Conservation (phyloP, 208 protist genomes). For the Kentomonas sorsogonicus region DNA sequence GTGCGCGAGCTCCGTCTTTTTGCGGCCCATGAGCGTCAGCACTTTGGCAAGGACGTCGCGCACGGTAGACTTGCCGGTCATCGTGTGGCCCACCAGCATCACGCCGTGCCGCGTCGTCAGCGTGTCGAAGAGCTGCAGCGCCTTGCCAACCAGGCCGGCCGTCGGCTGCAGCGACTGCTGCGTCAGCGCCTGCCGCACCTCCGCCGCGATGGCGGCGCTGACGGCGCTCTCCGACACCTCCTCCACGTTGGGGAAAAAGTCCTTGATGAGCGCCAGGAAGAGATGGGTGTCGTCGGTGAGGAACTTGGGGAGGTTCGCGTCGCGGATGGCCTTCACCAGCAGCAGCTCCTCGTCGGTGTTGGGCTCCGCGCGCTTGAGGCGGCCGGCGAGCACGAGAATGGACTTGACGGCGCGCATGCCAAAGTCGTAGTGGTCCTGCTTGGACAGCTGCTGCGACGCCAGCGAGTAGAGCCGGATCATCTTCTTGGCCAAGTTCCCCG, state of each 20-base stretch:
- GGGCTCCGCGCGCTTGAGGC: constrained; percentile 80
- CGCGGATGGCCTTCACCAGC: constrained; percentile 86
- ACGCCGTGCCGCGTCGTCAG: constrained; percentile 86
- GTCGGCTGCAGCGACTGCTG: constrained; percentile 58
- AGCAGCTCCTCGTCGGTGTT: constrained; percentile 89
- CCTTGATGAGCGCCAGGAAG: constrained; percentile 86
- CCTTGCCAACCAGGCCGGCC: constrained; percentile 74
- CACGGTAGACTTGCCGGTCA: constrained; percentile 91
- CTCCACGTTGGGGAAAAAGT: constrained; percentile 88
- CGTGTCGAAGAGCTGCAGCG: constrained; percentile 92
- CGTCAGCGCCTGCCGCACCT: constrained; percentile 35
- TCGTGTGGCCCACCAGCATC: constrained; percentile 94
- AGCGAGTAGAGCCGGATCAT: constrained; percentile 95
- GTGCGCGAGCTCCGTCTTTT: constrained; percentile 6
- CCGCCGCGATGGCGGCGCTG: constrained; percentile 40
- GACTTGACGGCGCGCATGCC: constrained; percentile 94
- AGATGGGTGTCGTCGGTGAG: constrained; percentile 86
- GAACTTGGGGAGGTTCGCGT: constrained; percentile 93
- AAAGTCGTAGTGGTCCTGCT: constrained; percentile 95
- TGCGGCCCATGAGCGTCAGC: constrained; percentile 41
- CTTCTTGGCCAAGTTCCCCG: constrained; percentile 87
- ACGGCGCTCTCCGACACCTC: constrained; percentile 41
- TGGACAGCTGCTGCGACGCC: constrained; percentile 92
- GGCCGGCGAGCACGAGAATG: constrained; percentile 92
- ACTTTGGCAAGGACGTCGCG: constrained; percentile 68